phyloP scores from a whole-genome alignment of 768 basidiomycete species.

The Kwoniella heveanensis region DNA sequence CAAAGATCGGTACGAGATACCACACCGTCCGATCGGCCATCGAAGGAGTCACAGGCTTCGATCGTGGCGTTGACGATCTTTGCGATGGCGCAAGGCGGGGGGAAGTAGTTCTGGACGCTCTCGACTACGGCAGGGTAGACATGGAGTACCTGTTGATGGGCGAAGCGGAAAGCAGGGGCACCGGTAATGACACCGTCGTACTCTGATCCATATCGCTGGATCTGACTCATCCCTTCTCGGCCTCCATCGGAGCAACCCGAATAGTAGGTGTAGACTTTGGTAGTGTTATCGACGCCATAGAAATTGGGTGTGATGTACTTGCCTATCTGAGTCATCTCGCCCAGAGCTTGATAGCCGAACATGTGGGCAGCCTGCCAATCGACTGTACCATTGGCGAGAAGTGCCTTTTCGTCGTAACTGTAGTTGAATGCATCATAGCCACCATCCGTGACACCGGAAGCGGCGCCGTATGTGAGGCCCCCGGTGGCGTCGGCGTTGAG shows the following conservation, averaged over 20 bases:
- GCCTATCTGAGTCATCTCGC: conserved; percentile 22
- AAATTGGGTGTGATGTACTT: conserved; percentile 17
- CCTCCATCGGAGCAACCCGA: conserved; percentile 26
- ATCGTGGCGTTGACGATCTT: conserved; percentile 21
- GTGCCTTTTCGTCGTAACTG: conserved; percentile 6
- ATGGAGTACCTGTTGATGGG: conserved; percentile 18
- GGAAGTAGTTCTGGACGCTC: conserved; percentile 11
- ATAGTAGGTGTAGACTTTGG: conserved; percentile 21
- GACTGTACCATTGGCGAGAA: conserved; percentile 16
- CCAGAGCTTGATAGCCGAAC: conserved; percentile 21
- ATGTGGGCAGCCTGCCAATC: conserved; percentile 8
- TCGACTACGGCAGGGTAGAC: conserved; percentile 1
- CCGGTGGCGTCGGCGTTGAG: conserved; percentile 6
- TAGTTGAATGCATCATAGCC: conserved; percentile 12
- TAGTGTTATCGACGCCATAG: conserved; percentile 12
- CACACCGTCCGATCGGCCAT: conserved; percentile 24
- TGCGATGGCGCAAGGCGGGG: conserved; percentile 14
- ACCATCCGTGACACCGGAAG: conserved; percentile 18
- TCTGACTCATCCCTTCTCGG: conserved; percentile 18
- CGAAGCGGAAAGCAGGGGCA: conserved; percentile 24
- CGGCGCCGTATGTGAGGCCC: conserved; percentile 20
- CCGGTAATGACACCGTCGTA: conserved; percentile 22
- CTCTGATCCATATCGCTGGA: conserved; percentile 19
- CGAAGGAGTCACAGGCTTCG: conserved; percentile 20
- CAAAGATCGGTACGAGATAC: conserved; percentile 26